Evolutionary conservation across 202 grass and related monocot genomes (phyloP), one percentile per base, ranked within the genome.

Genomic region (Elaeis oleifera): DNA sequence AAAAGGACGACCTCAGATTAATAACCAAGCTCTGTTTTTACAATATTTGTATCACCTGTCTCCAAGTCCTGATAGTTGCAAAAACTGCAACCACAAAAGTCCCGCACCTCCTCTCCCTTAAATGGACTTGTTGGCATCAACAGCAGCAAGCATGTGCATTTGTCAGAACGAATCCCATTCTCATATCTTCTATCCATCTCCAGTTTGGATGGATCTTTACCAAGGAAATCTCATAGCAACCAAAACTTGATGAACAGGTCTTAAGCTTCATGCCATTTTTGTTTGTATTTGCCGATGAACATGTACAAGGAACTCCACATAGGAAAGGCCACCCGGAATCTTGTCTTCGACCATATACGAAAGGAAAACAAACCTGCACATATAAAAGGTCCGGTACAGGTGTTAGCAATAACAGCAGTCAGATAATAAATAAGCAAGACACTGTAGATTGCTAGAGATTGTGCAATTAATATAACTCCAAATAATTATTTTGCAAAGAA

Each of bases 281-380:
- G 28, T 88, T 68, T 94, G 84, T 67, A 94, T 94, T 85, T 94
- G 84, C 71, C 89, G 76, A 64, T 94, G 89, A 36, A 94, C 78
- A 75, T 94, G 84, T 49, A 94, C 84, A 58, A 94, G 89, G 72
- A 94, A 94, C 65, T 94, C 89, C 26, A 94, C 81, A 58, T 94
- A 94, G 25, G 89, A 94, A 50, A 85, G 78, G 18, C 60, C 79
- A 64, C 89, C 89, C 7, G 84, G 84, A 23, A 75, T 69, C 62
- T 95, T 95, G 76, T 95, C 84, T 65, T 95, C 84, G 0, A 95
- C 76, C 79, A 95, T 63, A 49, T 75, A 69, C 19, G 76, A 83
- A n/a, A 72, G 64, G 57, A 89, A 81, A 81, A 73, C 79, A 78
- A 76, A 20, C 81, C 85, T 89, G 71, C 61, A 75, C 3, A 76